phyloP scores from a whole-genome alignment of 768 basidiomycete genomes.

The Lanmaoa pseudosensibilis region DNA sequence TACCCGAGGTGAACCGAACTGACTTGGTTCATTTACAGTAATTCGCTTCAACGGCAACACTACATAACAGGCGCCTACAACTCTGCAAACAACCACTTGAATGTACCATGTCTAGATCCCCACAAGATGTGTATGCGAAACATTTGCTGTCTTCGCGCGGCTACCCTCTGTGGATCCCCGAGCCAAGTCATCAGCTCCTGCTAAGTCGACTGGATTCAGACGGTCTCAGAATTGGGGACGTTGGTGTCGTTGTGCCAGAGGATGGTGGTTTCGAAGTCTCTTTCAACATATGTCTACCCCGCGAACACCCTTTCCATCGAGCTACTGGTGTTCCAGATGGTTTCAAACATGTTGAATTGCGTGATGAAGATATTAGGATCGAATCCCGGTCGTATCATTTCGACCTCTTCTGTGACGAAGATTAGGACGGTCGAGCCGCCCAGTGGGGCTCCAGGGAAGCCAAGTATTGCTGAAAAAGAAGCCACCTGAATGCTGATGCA shows the following conservation, averaged over 20 bases:
- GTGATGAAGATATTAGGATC: background rate
- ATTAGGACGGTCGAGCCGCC: background rate
- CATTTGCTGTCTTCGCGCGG: constrained; percentile 22
- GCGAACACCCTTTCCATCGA: constrained; percentile 23
- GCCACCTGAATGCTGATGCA: background rate
- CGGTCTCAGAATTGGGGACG: constrained; percentile 38
- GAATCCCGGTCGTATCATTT: constrained; percentile 2
- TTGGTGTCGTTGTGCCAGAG: constrained; percentile 32
- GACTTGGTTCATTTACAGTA: too few species aligned
- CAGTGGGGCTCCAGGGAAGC: background rate
- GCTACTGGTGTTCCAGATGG: constrained; percentile 23
- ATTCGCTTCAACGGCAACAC: too few species aligned
- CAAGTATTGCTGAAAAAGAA: background rate
- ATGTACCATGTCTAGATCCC: background rate
- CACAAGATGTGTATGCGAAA: constrained; percentile 21
- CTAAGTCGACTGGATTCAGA: constrained; percentile 14
- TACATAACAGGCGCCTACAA: too few species aligned
- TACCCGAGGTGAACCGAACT: too few species aligned
- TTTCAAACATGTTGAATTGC: constrained; percentile 24
- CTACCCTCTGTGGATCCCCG: constrained; percentile 36
- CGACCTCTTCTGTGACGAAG: background rate
- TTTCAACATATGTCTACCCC: constrained; percentile 38
- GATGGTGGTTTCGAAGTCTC: constrained; percentile 37
- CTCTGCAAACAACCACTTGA: too few species aligned
- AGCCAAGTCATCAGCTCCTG: constrained; percentile 24